Evolutionary conservation across 805 yeast species (phyloP), one percentile per base, ranked within the genome.

Genomic region (Saccharomycopsis fibuligera): DNA sequence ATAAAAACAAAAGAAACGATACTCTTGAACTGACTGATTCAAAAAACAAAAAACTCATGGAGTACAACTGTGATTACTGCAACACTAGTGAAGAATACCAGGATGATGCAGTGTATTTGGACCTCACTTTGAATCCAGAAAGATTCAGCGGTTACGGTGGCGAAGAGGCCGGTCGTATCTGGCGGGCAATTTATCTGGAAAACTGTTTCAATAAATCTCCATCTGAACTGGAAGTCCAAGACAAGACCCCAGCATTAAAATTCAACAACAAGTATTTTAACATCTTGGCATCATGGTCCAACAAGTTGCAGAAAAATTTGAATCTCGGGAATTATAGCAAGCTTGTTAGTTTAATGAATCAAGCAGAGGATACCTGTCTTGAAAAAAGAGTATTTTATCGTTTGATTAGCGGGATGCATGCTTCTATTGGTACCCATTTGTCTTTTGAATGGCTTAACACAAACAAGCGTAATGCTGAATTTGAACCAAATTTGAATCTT

Each of bases 91-190:
- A 63, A 45, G 73, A 72, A 42, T 73, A 75, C 41, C 78, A 75
- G 56, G 78, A 79, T 57, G 75, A 80, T 52, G 81, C 89, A 47
- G 96, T 88, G 1, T 83, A 83, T 58, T 96, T 93, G 25, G 88
- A 90, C 59, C 73, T 93, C 49, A 72, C 83, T 19, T 86, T 85
- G 47, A 95, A 95, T 61, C 96, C 96, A 0, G 99, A 93, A 65
- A 73, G 98, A 59, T 93, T 86, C 68, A 95, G 99, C 0, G 99
- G 99, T 0, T 93, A 93, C 61, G 85, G 89, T 29, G 99, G 99
- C 27, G 79, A 82, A 44, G 96, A 93, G 60, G 87, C 96, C 21
- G 79, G 83, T 56, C 88, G 84, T 61, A 87, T 93, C 41, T 93
- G 99, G 99, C 73, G 79, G 36, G 87, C 95, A 56, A 89, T 93